A percentile compares a stretch with the other conserved stretches of the same genome.
These are phyloP conservation scores for Parastagonospora avenae DNA, from an alignment of 2,329 filamentous ascomycete species.

Conservation along the genomic window DNA sequence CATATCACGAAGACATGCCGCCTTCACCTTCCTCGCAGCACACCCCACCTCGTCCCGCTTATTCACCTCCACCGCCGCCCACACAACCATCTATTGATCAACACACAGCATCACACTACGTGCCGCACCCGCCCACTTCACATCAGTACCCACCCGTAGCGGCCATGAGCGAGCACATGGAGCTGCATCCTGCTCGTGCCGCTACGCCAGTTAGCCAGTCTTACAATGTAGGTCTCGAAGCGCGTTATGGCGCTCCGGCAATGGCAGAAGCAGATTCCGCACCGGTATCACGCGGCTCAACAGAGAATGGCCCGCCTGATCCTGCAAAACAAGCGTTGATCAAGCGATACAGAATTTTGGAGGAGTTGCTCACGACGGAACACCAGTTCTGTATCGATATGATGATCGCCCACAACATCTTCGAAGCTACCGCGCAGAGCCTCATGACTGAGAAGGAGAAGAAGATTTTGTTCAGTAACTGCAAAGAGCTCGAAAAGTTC, in stretches of 20 bases:
- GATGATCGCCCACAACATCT: conserved; percentile 97
- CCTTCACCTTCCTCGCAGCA: conserved; percentile 37
- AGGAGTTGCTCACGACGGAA: conserved; percentile 92
- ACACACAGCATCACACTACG: conserved; percentile 7
- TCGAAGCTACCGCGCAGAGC: conserved; percentile 87
- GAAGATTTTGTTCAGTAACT: conserved; percentile 90
- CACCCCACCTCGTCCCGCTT: conserved; percentile 49
- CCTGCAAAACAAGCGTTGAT: conserved; percentile 56
- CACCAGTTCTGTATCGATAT: conserved; percentile 90
- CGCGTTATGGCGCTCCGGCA: conserved; percentile 22
- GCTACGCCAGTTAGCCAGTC: conserved; percentile 24
- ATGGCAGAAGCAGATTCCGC: conserved; percentile 14
- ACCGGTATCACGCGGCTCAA: conserved; percentile 13
- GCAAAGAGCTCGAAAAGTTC: conserved; percentile 86
- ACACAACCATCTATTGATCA: conserved; percentile 19
- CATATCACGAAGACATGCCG: conserved; percentile 44
- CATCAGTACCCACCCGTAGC: conserved; percentile 15
- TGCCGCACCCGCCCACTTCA: conserved; percentile 16
- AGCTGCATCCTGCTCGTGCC: conserved; percentile 30
- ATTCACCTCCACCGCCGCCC: conserved; percentile 55
- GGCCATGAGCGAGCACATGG: conserved; percentile 20
- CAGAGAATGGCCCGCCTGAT: conserved; percentile 25
- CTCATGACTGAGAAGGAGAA: conserved; percentile 82
- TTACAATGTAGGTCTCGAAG: conserved; percentile 23
- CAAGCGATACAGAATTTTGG: conserved; percentile 82